Percentiles rank a stretch among this genome's conserved stretches.
Conservation (phyloP, 177 flowering plant species). For the Telopea speciosissima region DNA sequence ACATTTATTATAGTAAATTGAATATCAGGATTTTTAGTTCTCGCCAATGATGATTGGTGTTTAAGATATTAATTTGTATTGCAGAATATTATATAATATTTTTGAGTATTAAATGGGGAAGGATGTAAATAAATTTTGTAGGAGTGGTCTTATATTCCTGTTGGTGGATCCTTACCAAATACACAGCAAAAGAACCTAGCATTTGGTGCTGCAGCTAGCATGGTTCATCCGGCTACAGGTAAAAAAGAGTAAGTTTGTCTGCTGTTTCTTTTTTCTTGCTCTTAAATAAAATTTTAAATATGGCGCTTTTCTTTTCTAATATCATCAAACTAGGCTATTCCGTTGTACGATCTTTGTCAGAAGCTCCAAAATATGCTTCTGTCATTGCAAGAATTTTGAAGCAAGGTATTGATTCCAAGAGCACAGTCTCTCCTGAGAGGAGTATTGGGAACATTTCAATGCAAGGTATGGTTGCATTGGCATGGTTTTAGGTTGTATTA, state of each 20-base stretch:
- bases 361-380: constrained; percentile 91
- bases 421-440: constrained; percentile 17
- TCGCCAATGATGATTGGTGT: neutral
- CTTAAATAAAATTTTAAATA: constrained; percentile 2
- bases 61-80: neutral
- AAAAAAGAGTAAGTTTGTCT: constrained; percentile 6
- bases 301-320: constrained; percentile 2
- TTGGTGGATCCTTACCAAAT: constrained; percentile 94
- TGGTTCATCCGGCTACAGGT: constrained; percentile 99
- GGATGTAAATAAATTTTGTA: constrained; percentile 19
- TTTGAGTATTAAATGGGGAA: neutral
- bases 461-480: constrained; percentile 47
- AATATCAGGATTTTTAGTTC: neutral
- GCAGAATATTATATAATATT: neutral
- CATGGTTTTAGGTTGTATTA: neutral
- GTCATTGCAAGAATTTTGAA: constrained; percentile 74
- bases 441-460: constrained; percentile 46
- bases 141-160: constrained; percentile 99
- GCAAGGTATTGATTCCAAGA: constrained; percentile 22
- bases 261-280: neutral
- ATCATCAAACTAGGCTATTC: constrained; percentile 67
- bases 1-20: neutral
- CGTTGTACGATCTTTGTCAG: constrained; percentile 89
- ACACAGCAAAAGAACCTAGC: constrained; percentile 92
- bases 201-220: constrained; percentile 99